Base-by-base conservation (phyloP, 2,329 filamentous ascomycete genomes). In the Pyrenophora teres region DNA sequence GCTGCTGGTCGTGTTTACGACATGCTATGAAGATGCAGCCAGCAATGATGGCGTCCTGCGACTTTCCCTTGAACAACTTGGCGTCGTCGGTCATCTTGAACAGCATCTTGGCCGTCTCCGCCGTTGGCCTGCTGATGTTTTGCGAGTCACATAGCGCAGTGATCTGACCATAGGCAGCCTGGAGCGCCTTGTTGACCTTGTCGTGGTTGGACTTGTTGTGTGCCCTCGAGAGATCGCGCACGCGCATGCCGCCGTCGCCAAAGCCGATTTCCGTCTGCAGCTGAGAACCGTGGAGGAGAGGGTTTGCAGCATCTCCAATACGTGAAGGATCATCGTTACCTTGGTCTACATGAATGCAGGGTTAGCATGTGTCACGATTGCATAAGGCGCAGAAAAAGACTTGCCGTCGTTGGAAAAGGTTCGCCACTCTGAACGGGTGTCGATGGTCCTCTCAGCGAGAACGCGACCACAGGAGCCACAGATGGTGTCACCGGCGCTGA, bases 11-110 rank as follows among this genome's bases (percentile, higher is more conserved):
- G 69, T 90, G 89, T 75, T 97, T 91, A 38, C 94, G 91, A 73
- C 93, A 97, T 35, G 94, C 92, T 65, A 99, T 93, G 80, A 99
- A 97, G 75, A 99, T 94, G 76, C 92, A 97, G 6, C 92, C 92
- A 4, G 94, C 94, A 62, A 97, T 93, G 62, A 99, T 88, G 49
- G 90, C 90, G 64, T 97, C 93, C 70, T 92, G 89, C 0, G 90
- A 88, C 77, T 99, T 99, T 71, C 92, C 92, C 78, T 96, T 96
- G 82, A 97, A 92, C 49, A 92, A 83, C 73, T 93, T 93, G 69
- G 88, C 87, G 75, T 99, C 94, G 65, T 96, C 92, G 19, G 93
- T 90, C 50, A 94, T 83, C 79, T 97, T 97, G 83, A 89, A 99
- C 59, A 97, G 87, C 72, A 95, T 89, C 79, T 97, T 97, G 56